A percentile compares a stretch with the other conserved stretches of the same genome.
Conservation (phyloP, 768 basidiomycete genomes). For the Trichaptum fuscoviolaceum region DNA sequence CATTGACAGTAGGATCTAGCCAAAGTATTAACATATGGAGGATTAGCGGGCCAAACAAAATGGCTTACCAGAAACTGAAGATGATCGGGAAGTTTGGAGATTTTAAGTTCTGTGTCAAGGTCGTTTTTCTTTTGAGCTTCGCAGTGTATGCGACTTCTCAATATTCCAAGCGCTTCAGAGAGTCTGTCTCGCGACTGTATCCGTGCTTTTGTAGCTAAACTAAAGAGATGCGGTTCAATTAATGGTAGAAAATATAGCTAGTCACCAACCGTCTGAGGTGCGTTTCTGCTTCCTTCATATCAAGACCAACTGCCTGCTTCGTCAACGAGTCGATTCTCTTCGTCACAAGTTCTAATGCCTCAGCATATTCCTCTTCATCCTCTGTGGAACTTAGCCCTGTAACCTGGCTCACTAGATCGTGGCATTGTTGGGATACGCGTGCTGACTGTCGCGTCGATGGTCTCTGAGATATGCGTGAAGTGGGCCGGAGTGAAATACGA, state of each 20-base stretch:
- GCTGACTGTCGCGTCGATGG: slow-evolving; percentile 46
- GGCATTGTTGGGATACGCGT: slow-evolving; percentile 49
- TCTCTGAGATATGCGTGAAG: slow-evolving; percentile 38
- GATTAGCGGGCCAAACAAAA: background rate
- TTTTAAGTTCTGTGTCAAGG: slow-evolving; percentile 28
- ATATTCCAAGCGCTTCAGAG: slow-evolving; percentile 53
- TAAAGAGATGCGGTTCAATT: slow-evolving; percentile 19
- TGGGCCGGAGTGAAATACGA: slow-evolving; percentile 25
- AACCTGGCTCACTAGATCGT: slow-evolving; percentile 49
- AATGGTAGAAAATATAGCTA: slow-evolving; percentile 1
- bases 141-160: slow-evolving; percentile 47
- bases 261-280: slow-evolving; percentile 48
- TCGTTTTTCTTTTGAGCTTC: slow-evolving; percentile 24
- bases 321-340: slow-evolving; percentile 52
- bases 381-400: slow-evolving; percentile 43
- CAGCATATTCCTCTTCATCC: slow-evolving; percentile 40
- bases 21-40: background rate
- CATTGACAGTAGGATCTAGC: slow-evolving; percentile 51
- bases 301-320: slow-evolving; percentile 53
- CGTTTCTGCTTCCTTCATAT: slow-evolving; percentile 49
- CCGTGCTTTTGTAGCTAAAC: slow-evolving; percentile 62
- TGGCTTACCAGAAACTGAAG: slow-evolving; percentile 62
- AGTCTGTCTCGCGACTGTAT: slow-evolving; percentile 60
- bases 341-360: slow-evolving; percentile 49
- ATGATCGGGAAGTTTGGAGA: slow-evolving; percentile 62